A percentile compares a stretch with the other conserved stretches of the same genome.
These are phyloP conservation scores for Solanum arcanum DNA, from an alignment of 257 asterid species.

Conservation along the genomic window DNA sequence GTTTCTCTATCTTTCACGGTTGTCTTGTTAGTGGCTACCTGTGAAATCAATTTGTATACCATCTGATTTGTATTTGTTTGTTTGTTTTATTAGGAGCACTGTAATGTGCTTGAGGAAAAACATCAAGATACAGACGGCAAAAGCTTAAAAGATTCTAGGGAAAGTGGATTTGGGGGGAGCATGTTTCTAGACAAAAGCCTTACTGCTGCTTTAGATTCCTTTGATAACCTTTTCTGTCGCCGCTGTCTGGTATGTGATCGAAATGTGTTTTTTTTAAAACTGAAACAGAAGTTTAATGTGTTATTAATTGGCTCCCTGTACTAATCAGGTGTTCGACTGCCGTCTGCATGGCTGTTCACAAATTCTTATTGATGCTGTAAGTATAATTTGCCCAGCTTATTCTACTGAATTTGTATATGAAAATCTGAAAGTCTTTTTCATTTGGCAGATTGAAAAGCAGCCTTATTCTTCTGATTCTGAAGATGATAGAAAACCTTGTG, in stretches of 20 bases:
- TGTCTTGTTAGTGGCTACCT: not conserved
- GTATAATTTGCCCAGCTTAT: conserved; percentile 10
- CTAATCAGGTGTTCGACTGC: conserved; percentile 75
- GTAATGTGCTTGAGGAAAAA: conserved; percentile 52
- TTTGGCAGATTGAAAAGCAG: conserved; percentile 64
- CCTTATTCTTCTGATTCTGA: conserved; percentile 45
- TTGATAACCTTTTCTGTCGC: conserved; percentile 90
- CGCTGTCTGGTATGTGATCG: conserved; percentile 79
- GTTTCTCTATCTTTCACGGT: not conserved
- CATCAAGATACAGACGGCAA: conserved; percentile 21
- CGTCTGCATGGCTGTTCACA: conserved; percentile 92
- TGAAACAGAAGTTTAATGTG: not conserved
- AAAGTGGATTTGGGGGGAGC: conserved; percentile 26
- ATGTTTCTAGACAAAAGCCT: conserved; percentile 54
- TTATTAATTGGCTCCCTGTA: not conserved
- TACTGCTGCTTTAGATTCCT: conserved; percentile 72
- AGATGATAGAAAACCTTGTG: conserved; percentile 64
- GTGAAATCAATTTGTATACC: conserved; percentile 7
- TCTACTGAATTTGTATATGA: not conserved
- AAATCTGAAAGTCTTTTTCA: conserved; percentile 7
- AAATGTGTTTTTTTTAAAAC: not conserved
- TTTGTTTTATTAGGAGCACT: conserved; percentile 62
- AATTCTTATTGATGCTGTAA: conserved; percentile 52
- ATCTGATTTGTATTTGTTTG: conserved; percentile 19
- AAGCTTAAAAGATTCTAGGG: conserved; percentile 20